Evolutionary conservation across 2,329 filamentous ascomycete species (phyloP).

Genomic region (Aureobasidium sp.): DNA sequence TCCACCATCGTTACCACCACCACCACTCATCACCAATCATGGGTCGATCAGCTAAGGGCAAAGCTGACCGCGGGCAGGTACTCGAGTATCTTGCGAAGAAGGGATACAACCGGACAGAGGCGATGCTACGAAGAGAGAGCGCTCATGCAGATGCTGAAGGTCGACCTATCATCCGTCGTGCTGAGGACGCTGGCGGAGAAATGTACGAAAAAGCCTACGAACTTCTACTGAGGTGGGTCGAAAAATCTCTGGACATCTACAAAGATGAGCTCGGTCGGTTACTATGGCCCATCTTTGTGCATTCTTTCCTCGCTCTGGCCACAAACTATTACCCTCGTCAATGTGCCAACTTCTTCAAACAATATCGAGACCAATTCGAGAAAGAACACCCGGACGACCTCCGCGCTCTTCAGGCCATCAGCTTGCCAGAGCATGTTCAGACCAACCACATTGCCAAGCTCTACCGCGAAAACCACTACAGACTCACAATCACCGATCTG

Average conservation of each 20-base stretch:
- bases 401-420: constrained; percentile 62
- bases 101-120: constrained; percentile 86
- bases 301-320: constrained; percentile 78
- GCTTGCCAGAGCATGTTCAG: constrained; percentile 65
- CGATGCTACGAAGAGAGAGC: constrained; percentile 84
- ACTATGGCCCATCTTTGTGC: constrained; percentile 89
- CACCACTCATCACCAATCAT: neutral
- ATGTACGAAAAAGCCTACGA: constrained; percentile 67
- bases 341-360: constrained; percentile 62
- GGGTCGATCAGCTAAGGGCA: neutral
- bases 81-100: constrained; percentile 95
- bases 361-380: constrained; percentile 62
- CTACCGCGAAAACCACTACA: constrained; percentile 80
- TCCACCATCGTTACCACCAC: neutral
- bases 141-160: constrained; percentile 74
- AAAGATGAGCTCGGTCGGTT: constrained; percentile 86
- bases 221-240: constrained; percentile 56
- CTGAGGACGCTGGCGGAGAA: constrained; percentile 60
- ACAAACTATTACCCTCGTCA: constrained; percentile 62
- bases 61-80: constrained; percentile 44
- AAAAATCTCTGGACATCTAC: constrained; percentile 88
- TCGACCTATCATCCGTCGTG: constrained; percentile 56
- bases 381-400: constrained; percentile 73
- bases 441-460: constrained; percentile 70
- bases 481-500: constrained; percentile 78